A percentile compares a stretch with the other conserved stretches of the same genome.
Conservation (phyloP, 805 yeast species). For the Myxozyma melibiosi region DNA sequence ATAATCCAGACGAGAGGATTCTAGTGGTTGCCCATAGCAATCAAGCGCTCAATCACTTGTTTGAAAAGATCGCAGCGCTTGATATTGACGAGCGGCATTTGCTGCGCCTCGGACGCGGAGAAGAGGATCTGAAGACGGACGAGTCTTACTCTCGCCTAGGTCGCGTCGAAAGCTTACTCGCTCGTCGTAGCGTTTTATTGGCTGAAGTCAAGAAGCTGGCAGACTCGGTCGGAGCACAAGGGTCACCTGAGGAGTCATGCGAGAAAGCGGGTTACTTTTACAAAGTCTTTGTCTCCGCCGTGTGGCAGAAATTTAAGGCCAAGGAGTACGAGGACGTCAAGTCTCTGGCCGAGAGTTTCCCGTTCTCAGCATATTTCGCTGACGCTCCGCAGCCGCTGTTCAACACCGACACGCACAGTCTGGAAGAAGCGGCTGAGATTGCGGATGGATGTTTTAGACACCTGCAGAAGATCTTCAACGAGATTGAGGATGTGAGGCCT, state of each 20-base stretch:
- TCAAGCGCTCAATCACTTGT: constrained; percentile 36
- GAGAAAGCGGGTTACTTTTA: constrained; percentile 45
- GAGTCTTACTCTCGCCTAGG: constrained; percentile 29
- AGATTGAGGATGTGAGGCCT: constrained; percentile 39
- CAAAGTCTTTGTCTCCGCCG: constrained; percentile 35
- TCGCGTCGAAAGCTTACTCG: constrained; percentile 31
- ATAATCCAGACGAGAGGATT: constrained; percentile 37
- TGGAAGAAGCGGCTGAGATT: constrained; percentile 24
- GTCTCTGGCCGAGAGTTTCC: constrained; percentile 17
- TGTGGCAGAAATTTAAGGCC: constrained; percentile 32
- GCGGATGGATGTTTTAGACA: constrained; percentile 32
- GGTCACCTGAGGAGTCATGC: constrained; percentile 46
- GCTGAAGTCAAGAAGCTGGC: constrained; percentile 42
- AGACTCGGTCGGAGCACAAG: constrained; percentile 38
- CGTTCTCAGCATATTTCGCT: constrained; percentile 30
- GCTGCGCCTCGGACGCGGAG: constrained; percentile 38
- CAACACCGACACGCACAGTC: constrained; percentile 15
- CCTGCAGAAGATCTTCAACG: constrained; percentile 36
- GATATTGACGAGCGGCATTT: constrained; percentile 37
- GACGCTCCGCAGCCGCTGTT: constrained; percentile 33
- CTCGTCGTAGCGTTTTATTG: constrained; percentile 31
- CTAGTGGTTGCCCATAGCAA: constrained; percentile 41
- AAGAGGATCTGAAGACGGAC: constrained; percentile 29
- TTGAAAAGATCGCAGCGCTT: constrained; percentile 33
- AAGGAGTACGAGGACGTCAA: constrained; percentile 4